Evolutionary conservation across 2,329 filamentous ascomycete species (phyloP), one percentile per base, ranked within the genome.

Genomic region (Fusarium pininemorale): DNA sequence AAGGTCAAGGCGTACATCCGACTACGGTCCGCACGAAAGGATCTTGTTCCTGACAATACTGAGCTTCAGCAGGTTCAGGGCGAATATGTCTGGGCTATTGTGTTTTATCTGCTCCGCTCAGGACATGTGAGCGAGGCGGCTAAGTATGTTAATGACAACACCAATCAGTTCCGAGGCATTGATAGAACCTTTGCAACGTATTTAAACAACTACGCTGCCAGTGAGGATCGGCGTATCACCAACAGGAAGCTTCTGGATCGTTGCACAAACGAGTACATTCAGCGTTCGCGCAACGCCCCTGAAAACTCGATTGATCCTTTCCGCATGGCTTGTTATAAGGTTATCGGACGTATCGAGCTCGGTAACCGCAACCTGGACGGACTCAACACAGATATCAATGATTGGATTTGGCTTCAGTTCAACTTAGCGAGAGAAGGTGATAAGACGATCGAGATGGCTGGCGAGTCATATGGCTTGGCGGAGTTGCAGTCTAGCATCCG

Each of bases 251-350:
- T 97, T 65, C 93, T 97, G 78, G 93, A 95, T 75, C 93, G 94
- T 72, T 97, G 97, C 83, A 93, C 93, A 76, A 94, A 93, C 72
- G 95, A 98, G 80, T 98, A 97, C 82, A 93, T 93, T 58, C 94
- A 97, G 81, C 92, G 95, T 51, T 89, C 92, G 32, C 92, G 94
- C 73, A 94, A 97, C 78, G 94, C 94, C 2, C 93, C 94, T 2
- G 94, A 96, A 66, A 92, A 95, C 80, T 93, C 94, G 4, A 91
- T 97, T 73, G 96, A 99, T 81, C 96, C 96, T 32, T 99, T 97
- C 85, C 92, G 95, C 61, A 95, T 98, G 91, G 95, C 96, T 54
- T 98, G 96, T 82, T 98, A 98, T 88, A 98, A 99, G 87, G 92
- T 99, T 70, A 93, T 99, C 77, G 96, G 97, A 51, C 94, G 91